Conservation (phyloP, 345 rosid genomes). For the Syzygium aromaticum region DNA sequence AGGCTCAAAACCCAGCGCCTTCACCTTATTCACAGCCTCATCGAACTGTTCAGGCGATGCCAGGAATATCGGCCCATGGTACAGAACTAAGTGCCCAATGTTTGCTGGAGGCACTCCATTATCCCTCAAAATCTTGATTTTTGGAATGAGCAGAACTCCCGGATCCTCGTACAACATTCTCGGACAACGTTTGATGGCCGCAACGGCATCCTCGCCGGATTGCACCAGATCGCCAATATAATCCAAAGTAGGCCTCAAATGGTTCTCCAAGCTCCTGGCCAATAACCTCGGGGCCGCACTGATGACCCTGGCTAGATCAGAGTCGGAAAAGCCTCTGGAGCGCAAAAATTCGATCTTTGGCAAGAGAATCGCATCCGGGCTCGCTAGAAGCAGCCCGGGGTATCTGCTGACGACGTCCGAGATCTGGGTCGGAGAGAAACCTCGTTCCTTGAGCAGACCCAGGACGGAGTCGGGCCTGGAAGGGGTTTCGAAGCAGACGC, state of each 20-base stretch:
- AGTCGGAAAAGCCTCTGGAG: constrained; percentile 23
- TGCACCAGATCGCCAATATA: constrained; percentile 3
- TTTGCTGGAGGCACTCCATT: constrained; percentile 13
- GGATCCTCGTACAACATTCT: background rate
- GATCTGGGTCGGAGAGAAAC: constrained; percentile 21
- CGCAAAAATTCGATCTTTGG: constrained; percentile 19
- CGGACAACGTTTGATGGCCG: background rate
- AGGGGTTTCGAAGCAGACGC: constrained; percentile 6
- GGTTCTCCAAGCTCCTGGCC: constrained; percentile 13
- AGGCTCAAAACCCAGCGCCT: constrained; percentile 17
- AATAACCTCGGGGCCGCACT: background rate
- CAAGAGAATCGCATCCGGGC: constrained; percentile 12
- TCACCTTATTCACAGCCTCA: constrained; percentile 4
- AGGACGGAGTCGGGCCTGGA: constrained; percentile 9
- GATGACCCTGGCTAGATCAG: constrained; percentile 6
- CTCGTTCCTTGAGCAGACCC: constrained; percentile 5
- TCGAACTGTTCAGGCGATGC: background rate
- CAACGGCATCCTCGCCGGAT: constrained; percentile 4
- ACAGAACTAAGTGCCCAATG: background rate
- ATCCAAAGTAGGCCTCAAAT: constrained; percentile 18
- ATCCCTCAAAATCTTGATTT: constrained; percentile 1
- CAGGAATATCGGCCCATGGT: background rate
- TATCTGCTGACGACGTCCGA: background rate
- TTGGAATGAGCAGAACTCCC: background rate
- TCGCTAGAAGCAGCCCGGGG: background rate